Conservation (phyloP, 108 stramenopile species). For the Skeletonema grethae region DNA sequence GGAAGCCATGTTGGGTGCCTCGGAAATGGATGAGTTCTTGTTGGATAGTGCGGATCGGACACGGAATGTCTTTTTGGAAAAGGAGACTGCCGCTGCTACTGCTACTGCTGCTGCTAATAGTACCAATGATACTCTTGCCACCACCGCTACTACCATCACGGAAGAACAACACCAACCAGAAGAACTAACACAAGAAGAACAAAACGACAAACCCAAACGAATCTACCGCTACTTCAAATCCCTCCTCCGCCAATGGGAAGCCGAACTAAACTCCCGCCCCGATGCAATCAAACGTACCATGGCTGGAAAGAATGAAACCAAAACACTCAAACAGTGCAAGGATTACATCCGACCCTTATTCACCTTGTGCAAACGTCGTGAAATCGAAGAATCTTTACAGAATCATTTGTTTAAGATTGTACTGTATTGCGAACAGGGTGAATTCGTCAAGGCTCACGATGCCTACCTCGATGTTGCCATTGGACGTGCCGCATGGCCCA, state of each 20-base stretch:
- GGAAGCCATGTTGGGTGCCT: slow-evolving; percentile 45
- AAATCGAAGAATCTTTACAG: slow-evolving; percentile 59
- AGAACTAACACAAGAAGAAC: slow-evolving; percentile 35
- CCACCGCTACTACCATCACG: background rate
- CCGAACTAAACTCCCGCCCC: slow-evolving; percentile 68
- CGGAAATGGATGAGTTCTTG: slow-evolving; percentile 77
- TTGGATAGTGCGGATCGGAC: slow-evolving; percentile 77
- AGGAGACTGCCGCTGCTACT: slow-evolving; percentile 18
- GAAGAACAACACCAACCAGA: background rate
- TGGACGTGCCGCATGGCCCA: slow-evolving; percentile 98
- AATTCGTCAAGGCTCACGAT: slow-evolving; percentile 96
- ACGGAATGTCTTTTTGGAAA: slow-evolving; percentile 79
- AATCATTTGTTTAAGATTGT: slow-evolving; percentile 85
- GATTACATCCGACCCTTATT: slow-evolving; percentile 95
- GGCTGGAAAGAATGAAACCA: slow-evolving; percentile 86
- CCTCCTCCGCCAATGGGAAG: slow-evolving; percentile 89
- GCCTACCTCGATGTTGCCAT: slow-evolving; percentile 94
- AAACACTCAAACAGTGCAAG: slow-evolving; percentile 94
- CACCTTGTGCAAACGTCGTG: slow-evolving; percentile 70
- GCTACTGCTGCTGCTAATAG: background rate
- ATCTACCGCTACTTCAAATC: slow-evolving; percentile 86
- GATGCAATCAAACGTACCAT: slow-evolving; percentile 63
- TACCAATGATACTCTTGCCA: slow-evolving; percentile 10
- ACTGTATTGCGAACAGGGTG: slow-evolving; percentile 81
- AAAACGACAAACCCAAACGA: slow-evolving; percentile 62